Evolutionary conservation across 305 asterid species (phyloP).

Genomic region (Solanum hybrid): DNA sequence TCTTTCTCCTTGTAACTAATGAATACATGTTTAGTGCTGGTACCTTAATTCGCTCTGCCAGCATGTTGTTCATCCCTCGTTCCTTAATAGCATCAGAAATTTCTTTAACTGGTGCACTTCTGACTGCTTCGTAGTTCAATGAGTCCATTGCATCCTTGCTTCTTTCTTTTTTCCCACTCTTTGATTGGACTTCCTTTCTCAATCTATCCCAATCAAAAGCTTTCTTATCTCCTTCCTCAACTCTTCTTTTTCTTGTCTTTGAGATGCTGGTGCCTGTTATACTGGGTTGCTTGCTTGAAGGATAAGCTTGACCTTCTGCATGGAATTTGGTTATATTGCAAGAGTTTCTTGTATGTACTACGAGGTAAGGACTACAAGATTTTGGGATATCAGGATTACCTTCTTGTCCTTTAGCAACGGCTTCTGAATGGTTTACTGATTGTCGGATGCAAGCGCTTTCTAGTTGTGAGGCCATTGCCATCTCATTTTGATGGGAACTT

Average conservation of each 20-base stretch:
- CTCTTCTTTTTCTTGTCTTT: slow-evolving; percentile 26
- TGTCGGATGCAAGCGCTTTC: slow-evolving; percentile 20
- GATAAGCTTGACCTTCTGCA: slow-evolving; percentile 25
- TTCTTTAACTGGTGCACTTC: slow-evolving; percentile 53
- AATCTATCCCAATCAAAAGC: slow-evolving; percentile 39
- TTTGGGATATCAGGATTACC: slow-evolving; percentile 26
- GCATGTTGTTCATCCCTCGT: slow-evolving; percentile 94
- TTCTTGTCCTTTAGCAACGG: slow-evolving; percentile 24
- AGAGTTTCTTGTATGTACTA: slow-evolving; percentile 12
- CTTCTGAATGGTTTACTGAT: slow-evolving; percentile 29
- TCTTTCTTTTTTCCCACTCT: slow-evolving; percentile 33
- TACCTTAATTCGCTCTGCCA: slow-evolving; percentile 93
- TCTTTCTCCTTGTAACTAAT: neutral
- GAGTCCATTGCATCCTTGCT: slow-evolving; percentile 61
- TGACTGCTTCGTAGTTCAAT: slow-evolving; percentile 68
- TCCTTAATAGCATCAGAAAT: slow-evolving; percentile 76
- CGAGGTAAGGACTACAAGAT: neutral
- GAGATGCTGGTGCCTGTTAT: slow-evolving; percentile 13
- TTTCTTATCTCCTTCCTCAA: slow-evolving; percentile 13
- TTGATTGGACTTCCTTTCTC: slow-evolving; percentile 24
- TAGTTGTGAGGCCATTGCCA: slow-evolving; percentile 20
- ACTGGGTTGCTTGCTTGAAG: slow-evolving; percentile 20
- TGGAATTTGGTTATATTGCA: slow-evolving; percentile 9
- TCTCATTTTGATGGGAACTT: slow-evolving; percentile 20
- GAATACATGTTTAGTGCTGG: neutral